phyloP scores from a whole-genome alignment of 1,139 yeast genomes.

The Groenewaldozyma sp. region DNA sequence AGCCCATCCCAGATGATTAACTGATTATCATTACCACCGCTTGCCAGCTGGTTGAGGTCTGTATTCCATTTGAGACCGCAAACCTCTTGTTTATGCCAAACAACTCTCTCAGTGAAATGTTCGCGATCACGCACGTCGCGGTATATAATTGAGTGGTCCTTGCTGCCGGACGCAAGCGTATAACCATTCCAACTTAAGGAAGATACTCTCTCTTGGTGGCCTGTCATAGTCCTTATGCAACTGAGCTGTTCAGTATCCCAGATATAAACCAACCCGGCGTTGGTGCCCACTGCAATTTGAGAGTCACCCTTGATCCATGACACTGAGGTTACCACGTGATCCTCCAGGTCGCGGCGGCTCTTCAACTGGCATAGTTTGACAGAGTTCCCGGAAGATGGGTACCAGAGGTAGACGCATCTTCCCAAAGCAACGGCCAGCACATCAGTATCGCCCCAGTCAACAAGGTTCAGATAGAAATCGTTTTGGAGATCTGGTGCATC shows the following conservation, averaged over 20 bases:
- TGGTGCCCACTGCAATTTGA: constrained; percentile 88
- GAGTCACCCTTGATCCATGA: constrained; percentile 83
- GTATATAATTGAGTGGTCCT: constrained; percentile 78
- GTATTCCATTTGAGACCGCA: constrained; percentile 94
- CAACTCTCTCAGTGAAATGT: constrained; percentile 64
- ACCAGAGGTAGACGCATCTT: constrained; percentile 82
- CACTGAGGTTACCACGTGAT: constrained; percentile 68
- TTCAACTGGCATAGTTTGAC: constrained; percentile 67
- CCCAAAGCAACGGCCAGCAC: constrained; percentile 86
- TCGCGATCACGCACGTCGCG: constrained; percentile 86
- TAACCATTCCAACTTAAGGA: constrained; percentile 94
- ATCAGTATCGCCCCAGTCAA: constrained; percentile 95
- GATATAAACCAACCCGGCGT: constrained; percentile 78
- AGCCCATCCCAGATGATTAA: constrained; percentile 82
- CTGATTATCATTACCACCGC: constrained; percentile 68
- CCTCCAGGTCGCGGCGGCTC: constrained; percentile 21
- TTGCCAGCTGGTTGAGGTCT: constrained; percentile 56
- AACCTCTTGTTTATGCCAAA: constrained; percentile 83
- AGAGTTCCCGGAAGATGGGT: constrained; percentile 78
- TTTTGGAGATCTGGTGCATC: constrained; percentile 96
- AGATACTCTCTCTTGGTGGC: constrained; percentile 78
- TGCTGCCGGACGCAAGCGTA: constrained; percentile 74
- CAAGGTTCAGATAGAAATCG: constrained; percentile 82
- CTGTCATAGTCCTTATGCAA: constrained; percentile 77
- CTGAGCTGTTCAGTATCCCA: constrained; percentile 90